phyloP scores from a whole-genome alignment of 768 basidiomycete species.

The Stropharia rugosoannulata region DNA sequence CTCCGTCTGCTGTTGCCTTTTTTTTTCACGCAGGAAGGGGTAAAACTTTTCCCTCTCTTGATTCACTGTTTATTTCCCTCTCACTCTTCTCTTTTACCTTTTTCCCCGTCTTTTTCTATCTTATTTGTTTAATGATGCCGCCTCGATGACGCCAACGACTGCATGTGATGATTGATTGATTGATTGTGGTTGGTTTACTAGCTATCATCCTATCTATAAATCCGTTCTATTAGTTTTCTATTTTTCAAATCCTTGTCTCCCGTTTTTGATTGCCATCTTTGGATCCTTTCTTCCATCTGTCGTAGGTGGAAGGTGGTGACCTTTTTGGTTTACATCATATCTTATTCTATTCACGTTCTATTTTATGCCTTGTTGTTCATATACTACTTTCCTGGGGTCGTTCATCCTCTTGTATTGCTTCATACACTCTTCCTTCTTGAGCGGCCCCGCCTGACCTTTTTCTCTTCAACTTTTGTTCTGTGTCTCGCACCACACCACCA shows the following conservation, averaged over 20 bases:
- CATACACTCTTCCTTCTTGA: neutral
- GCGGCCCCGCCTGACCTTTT: neutral
- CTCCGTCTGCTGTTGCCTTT: neutral
- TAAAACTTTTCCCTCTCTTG: neutral
- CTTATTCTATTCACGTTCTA: neutral
- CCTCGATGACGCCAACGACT: neutral
- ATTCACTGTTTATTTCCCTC: neutral
- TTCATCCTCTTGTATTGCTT: neutral
- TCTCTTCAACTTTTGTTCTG: neutral
- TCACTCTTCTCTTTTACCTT: conserved; percentile 1
- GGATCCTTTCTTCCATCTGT: neutral
- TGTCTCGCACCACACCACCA: conserved; percentile 1
- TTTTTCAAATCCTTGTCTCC: no score
- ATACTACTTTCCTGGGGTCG: neutral
- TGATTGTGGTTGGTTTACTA: neutral
- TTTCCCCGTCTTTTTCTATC: neutral
- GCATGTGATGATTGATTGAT: conserved; percentile 3
- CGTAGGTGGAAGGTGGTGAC: neutral
- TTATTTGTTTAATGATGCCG: neutral
- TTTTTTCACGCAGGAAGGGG: neutral
- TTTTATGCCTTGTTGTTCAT: conserved; percentile 2
- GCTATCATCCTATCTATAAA: conserved; percentile 1
- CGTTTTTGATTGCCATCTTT: neutral
- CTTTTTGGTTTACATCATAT: neutral
- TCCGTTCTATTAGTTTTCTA: neutral